Conservation (phyloP, 2,329 filamentous ascomycete genomes). For the Ophiostoma triangulosporum region DNA sequence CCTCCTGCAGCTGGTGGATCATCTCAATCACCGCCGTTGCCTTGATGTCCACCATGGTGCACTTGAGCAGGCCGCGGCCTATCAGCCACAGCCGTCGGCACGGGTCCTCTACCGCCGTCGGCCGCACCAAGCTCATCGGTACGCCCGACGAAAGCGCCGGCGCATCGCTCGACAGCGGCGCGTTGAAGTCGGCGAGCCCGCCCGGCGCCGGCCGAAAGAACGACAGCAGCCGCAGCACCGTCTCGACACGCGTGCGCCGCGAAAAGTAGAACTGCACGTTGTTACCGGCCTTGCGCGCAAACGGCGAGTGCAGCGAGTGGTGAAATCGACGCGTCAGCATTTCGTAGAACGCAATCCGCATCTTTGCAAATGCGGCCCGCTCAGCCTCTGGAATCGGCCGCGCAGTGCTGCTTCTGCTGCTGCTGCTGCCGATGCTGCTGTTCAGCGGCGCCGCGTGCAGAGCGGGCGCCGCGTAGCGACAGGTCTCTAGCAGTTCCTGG, state of each 20-base stretch:
- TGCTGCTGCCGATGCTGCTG: neutral
- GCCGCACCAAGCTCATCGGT: neutral
- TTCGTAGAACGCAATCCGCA: constrained; percentile 13
- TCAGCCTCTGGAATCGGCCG: neutral
- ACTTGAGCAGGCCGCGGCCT: constrained; percentile 14
- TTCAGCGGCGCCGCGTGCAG: constrained; percentile 7
- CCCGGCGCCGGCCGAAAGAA: constrained; percentile 3
- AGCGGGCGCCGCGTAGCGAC: constrained; percentile 8
- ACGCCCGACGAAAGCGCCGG: neutral
- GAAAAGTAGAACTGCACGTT: constrained; percentile 15
- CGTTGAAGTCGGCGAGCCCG: constrained; percentile 1
- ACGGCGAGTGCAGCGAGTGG: constrained; percentile 15
- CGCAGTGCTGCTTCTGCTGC: too few species aligned
- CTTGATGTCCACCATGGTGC: constrained; percentile 11
- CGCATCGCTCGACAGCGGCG: neutral
- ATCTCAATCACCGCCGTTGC: constrained; percentile 12
- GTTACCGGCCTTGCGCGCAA: constrained; percentile 10
- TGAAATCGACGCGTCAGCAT: constrained; percentile 15
- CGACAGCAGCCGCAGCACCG: constrained; percentile 10
- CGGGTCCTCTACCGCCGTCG: neutral
- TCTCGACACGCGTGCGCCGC: constrained; percentile 13
- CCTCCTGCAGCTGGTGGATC: constrained; percentile 14
- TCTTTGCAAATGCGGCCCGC: constrained; percentile 6
- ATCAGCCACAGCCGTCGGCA: constrained; percentile 11
- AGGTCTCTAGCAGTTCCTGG: constrained; percentile 11